phyloP scores from a whole-genome alignment of 2,329 filamentous ascomycete species.

The Fusarium acutatum region DNA sequence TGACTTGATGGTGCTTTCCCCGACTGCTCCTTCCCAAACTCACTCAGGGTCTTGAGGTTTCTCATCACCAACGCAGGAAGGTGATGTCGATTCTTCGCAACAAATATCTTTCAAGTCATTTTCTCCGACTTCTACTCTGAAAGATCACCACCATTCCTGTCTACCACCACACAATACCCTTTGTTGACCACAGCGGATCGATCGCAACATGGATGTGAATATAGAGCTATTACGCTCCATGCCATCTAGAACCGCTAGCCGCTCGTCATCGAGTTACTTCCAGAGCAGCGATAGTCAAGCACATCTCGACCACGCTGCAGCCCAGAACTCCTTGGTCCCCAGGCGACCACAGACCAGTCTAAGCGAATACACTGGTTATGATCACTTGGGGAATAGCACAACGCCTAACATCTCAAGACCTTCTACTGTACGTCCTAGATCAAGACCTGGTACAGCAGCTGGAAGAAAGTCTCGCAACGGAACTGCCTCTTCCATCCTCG shows the following conservation, averaged over 20 bases:
- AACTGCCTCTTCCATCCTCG: conserved; percentile 50
- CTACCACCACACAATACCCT: background rate
- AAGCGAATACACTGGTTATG: conserved; percentile 6
- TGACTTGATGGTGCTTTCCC: too few relatives aligned
- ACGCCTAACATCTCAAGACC: conserved; percentile 29
- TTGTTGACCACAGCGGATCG: background rate
- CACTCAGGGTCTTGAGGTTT: background rate
- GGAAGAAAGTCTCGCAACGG: conserved; percentile 56
- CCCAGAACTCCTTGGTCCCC: background rate
- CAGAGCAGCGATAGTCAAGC: conserved; percentile 2
- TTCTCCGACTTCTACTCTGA: fast-evolving
- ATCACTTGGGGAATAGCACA: conserved; percentile 23
- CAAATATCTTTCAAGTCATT: background rate
- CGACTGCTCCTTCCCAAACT: background rate
- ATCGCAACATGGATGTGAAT: background rate
- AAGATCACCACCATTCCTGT: too few relatives aligned
- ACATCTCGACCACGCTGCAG: background rate
- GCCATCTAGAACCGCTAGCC: conserved; percentile 8
- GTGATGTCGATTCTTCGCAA: background rate
- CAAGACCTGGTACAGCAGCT: conserved; percentile 52
- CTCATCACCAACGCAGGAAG: background rate
- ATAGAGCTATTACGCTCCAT: conserved; percentile 6
- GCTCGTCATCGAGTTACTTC: conserved; percentile 39
- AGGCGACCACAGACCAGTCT: conserved; percentile 9
- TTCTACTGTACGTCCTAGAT: conserved; percentile 32